Conservation (phyloP, 306 rosid species). For the Vigna hirtella region DNA sequence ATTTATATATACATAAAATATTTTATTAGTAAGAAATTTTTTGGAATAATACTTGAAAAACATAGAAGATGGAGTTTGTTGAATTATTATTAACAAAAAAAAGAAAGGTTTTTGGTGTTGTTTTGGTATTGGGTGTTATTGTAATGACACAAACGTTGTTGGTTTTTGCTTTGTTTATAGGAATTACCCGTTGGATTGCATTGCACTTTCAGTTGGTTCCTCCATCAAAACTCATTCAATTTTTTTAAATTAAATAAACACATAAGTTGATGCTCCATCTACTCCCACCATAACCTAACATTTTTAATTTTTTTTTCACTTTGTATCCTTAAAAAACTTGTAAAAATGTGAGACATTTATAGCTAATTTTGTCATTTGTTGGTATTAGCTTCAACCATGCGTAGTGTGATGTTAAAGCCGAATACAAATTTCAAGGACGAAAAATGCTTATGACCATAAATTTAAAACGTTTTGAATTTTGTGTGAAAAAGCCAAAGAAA, state of each 20-base stretch:
- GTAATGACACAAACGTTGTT: slow-evolving; percentile 3
- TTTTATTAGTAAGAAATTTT: too few relatives aligned
- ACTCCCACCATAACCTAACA: slow-evolving; percentile 13
- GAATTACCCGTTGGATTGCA: slow-evolving; percentile 25
- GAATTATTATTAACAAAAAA: background rate
- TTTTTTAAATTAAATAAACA: background rate
- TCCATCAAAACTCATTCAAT: slow-evolving; percentile 21
- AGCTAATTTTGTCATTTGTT: background rate
- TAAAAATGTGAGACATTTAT: background rate
- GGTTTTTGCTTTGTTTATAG: slow-evolving; percentile 9
- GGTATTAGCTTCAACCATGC: background rate
- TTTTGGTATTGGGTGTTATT: background rate
- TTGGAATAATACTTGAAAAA: too few relatives aligned
- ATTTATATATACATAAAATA: too few relatives aligned
- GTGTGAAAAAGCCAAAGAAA: too few relatives aligned
- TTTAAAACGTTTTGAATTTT: background rate
- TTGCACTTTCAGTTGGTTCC: slow-evolving; percentile 38
- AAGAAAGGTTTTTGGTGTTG: background rate
- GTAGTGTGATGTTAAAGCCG: background rate
- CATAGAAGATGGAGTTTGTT: background rate
- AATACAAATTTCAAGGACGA: background rate
- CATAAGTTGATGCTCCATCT: slow-evolving; percentile 28
- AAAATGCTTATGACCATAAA: background rate
- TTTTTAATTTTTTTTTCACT: background rate
- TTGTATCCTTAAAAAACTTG: background rate